Evolutionary conservation across 2,329 filamentous ascomycete species (phyloP).

Genomic region (Ampelomyces quisqualis): DNA sequence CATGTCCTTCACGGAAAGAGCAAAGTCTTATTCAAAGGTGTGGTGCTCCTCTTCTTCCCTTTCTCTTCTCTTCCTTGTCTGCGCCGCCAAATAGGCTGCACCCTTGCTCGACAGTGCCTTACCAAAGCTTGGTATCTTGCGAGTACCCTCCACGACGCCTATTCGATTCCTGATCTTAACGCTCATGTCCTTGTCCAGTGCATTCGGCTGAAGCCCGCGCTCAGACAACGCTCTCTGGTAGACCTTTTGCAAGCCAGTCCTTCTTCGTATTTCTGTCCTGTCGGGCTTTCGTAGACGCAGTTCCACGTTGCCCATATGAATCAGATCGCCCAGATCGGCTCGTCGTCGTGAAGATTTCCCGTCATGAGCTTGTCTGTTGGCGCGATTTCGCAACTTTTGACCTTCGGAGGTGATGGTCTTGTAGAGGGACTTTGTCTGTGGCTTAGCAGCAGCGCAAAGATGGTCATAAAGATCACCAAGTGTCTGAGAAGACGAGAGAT

Average conservation of each 20-base stretch:
- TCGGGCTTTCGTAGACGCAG: conserved; percentile 72
- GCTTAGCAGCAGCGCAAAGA: conserved; percentile 39
- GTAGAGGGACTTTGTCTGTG: conserved; percentile 58
- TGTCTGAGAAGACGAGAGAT: conserved; percentile 51
- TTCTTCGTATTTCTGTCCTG: conserved; percentile 58
- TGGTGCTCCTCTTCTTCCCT: not conserved
- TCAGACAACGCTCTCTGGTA: conserved; percentile 66
- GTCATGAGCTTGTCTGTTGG: conserved; percentile 7
- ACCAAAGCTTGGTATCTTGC: conserved; percentile 7
- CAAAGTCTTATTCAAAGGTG: no score
- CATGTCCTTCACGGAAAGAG: no score
- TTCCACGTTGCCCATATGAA: conserved; percentile 61
- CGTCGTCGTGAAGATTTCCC: conserved; percentile 5
- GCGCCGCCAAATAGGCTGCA: conserved; percentile 9
- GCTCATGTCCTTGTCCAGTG: no score
- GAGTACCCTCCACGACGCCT: conserved; percentile 5
- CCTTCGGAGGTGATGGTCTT: conserved; percentile 54
- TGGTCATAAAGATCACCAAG: conserved; percentile 43
- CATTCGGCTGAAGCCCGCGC: conserved; percentile 18
- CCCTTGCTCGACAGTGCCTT: conserved; percentile 13
- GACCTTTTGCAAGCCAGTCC: conserved; percentile 63
- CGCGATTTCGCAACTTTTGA: conserved; percentile 19
- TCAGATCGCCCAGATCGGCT: conserved; percentile 27
- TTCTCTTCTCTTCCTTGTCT: conserved; percentile 2
- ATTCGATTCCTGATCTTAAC: conserved; percentile 4